A percentile compares a stretch with the other conserved stretches of the same genome.
Conservation (phyloP, 352 stramenopile genomes). For the Globisporangium iwayamae region DNA sequence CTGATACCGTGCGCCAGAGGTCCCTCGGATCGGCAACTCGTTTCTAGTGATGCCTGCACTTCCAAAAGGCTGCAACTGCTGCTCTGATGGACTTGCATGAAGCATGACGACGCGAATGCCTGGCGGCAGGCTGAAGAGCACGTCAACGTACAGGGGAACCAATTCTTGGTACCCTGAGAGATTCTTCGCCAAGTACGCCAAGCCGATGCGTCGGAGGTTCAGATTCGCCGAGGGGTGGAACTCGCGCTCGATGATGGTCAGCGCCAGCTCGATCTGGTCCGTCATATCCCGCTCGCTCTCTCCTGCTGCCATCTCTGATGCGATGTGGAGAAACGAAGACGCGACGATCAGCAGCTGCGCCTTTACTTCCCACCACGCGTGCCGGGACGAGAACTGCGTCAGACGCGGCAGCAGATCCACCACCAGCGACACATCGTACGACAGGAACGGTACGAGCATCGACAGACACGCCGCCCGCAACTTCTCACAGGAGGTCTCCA, state of each 20-base stretch:
- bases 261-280: conserved; percentile 63
- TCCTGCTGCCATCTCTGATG: conserved; percentile 13
- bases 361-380: conserved; percentile 86
- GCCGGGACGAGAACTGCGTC: conserved; percentile 51
- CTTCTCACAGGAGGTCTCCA: conserved; percentile 70
- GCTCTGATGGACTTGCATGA: not conserved
- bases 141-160: conserved; percentile 72
- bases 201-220: conserved; percentile 59
- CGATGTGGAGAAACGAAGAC: conserved; percentile 48
- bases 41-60: conserved; percentile 13
- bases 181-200: conserved; percentile 54
- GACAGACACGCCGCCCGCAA: conserved; percentile 71
- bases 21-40: conserved; percentile 47
- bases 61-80: not conserved
- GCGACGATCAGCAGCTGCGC: conserved; percentile 67
- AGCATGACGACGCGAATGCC: conserved; percentile 41
- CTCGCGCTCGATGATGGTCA: conserved; percentile 73
- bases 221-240: conserved; percentile 52
- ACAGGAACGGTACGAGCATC: conserved; percentile 62
- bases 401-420: conserved; percentile 60
- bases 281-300: conserved; percentile 36
- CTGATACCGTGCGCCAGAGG: conserved; percentile 48
- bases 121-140: conserved; percentile 59
- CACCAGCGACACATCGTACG: conserved; percentile 44
- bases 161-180: conserved; percentile 68